Evolutionary conservation across 352 stramenopile genomes (phyloP), one percentile per base, ranked within the genome.

Genomic region (Globisporangium acanthophoron): DNA sequence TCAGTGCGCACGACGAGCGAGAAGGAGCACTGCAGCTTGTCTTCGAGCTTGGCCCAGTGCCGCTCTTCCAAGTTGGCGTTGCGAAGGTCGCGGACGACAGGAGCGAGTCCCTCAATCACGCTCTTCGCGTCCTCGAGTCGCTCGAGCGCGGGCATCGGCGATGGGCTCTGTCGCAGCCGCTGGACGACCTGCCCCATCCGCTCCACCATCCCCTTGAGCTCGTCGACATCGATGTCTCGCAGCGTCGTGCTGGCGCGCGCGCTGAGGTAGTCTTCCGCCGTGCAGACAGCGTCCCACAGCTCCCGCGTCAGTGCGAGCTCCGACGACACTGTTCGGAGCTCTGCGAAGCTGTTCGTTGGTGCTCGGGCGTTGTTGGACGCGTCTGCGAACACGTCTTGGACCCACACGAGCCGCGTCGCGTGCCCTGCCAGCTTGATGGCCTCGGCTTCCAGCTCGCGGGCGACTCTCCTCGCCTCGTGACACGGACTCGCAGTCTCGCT

Each of bases 31-130:
- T 77, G 59, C 62, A 90, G 67, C 52, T 88, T 92, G 65, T 86
- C 64, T 52, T 92, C 81, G 0, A 92, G 62, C 46, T 89, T 89
- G 2, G 63, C 77, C 81, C 81, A 92, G 55, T 92, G 81, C 5
- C 78, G 76, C 21, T 85, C 74, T 39, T 72, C 68, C 20, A 92
- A 20, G 27, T 76, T 57, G 0, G 77, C 69, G 31, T 88, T 92
- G 9, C 79, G 69, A 3, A 92, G 54, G 56, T 90, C 78, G 4
- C 74, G 76, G 40, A 92, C 76, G 0, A 90, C 71, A 0, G 78
- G 76, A 0, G 62, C 67, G 24, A 90, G 52, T 0, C 74, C 69
- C 35, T 85, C 67, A 3, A 92, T 50, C 3, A 69, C 71, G n/a
- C 48, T 47, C 57, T 85, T 76, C 2, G 73, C 58, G 11, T 61